Conservation (phyloP, 2,329 filamentous ascomycete genomes). For the Plectosphaerella sp. region DNA sequence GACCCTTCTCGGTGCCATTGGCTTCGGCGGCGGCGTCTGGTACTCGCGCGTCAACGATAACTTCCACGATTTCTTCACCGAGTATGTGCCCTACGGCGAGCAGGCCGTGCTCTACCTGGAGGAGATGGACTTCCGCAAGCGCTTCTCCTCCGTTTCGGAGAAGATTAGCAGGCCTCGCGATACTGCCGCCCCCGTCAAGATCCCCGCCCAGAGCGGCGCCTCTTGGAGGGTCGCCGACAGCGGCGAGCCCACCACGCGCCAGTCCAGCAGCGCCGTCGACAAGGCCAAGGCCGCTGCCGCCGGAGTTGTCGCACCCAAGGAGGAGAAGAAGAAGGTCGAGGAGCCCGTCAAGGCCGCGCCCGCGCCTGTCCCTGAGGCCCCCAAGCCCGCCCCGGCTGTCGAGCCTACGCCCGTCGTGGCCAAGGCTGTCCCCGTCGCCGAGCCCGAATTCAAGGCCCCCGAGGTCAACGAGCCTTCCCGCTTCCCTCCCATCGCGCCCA, state of each 20-base stretch:
- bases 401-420: constrained; percentile 10
- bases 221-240: constrained; percentile 72
- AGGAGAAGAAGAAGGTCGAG: constrained; percentile 15
- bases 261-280: constrained; percentile 51
- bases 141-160: constrained; percentile 56
- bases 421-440: constrained; percentile 15
- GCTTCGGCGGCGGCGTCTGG: constrained; percentile 85
- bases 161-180: constrained; percentile 44
- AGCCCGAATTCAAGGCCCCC: constrained; percentile 44
- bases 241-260: constrained; percentile 50
- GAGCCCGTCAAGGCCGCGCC: constrained; percentile 26
- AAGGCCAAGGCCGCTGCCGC: constrained; percentile 19
- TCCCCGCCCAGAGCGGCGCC: constrained; percentile 80
- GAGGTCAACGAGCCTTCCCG: constrained; percentile 64
- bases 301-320: constrained; percentile 8
- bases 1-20: constrained; percentile 68
- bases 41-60: constrained; percentile 93
- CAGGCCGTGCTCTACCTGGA: constrained; percentile 93
- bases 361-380: constrained; percentile 17
- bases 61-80: constrained; percentile 99
- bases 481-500: constrained; percentile 60
- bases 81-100: constrained; percentile 92
- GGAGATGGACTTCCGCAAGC: constrained; percentile 86
- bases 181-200: constrained; percentile 69
- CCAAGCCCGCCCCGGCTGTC: constrained; percentile 3